phyloP scores from a whole-genome alignment of 1,284 basidiomycete genomes.

The Moniliella sp. region DNA sequence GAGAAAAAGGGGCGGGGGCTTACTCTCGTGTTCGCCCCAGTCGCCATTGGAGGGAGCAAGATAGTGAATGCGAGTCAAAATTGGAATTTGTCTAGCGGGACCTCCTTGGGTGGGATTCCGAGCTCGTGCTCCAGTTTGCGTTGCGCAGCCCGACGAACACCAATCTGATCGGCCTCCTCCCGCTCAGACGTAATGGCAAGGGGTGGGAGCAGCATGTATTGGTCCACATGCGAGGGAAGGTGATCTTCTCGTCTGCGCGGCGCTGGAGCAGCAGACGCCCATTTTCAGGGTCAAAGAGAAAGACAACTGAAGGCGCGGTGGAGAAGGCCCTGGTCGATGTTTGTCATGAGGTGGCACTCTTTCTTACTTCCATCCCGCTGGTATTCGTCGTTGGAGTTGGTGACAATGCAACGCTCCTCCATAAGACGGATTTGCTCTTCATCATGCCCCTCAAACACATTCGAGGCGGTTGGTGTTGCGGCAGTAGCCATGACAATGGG shows the following conservation, averaged over 20 bases:
- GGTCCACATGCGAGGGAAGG: constrained; percentile 98
- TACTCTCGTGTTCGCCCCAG: constrained; percentile 98
- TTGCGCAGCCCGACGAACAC: constrained; percentile 63
- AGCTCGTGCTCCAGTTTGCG: constrained; percentile 92
- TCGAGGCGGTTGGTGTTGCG: not conserved
- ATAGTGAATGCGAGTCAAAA: constrained; percentile 94
- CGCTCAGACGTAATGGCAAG: constrained; percentile 57
- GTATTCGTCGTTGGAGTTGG: constrained; percentile 64
- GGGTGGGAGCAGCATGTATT: constrained; percentile 99
- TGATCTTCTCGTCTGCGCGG: constrained; percentile 89
- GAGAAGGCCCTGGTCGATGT: constrained; percentile 77
- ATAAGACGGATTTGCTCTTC: constrained; percentile 50
- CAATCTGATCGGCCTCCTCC: constrained; percentile 44
- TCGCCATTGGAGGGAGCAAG: constrained; percentile 72
- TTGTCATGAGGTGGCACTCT: constrained; percentile 95
- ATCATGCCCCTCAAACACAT: constrained; percentile 28
- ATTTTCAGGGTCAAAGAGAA: constrained; percentile 79
- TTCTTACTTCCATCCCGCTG: constrained; percentile 51
- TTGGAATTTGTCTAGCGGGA: constrained; percentile 67
- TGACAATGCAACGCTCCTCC: constrained; percentile 90
- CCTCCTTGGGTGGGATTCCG: constrained; percentile 53
- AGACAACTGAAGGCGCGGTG: constrained; percentile 95
- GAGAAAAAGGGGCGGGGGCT: constrained; percentile 15
- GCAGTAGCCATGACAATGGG: not conserved
- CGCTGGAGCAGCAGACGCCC: constrained; percentile 88